These are phyloP conservation scores for Penicillium crystallinum DNA, from an alignment of 495 filamentous ascomycete species.

Conservation along the genomic window DNA sequence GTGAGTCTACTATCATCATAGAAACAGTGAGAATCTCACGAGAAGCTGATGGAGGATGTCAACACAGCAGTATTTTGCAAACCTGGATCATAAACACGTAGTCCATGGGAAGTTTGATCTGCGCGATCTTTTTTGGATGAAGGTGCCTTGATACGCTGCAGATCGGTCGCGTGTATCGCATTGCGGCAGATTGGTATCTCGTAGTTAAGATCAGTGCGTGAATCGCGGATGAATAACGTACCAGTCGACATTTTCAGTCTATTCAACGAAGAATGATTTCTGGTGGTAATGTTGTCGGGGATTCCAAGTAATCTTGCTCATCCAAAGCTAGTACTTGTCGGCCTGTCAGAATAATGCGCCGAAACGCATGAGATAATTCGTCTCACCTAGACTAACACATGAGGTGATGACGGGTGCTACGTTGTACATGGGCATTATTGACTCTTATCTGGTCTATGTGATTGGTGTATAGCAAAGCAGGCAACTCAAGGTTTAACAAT, in stretches of 20 bases:
- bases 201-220: constrained; percentile 45
- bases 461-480: background rate
- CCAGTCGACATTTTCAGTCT: constrained; percentile 28
- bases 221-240: constrained; percentile 40
- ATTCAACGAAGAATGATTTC: background rate
- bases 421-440: background rate
- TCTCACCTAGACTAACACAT: background rate
- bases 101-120: constrained; percentile 28
- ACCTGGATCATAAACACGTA: constrained; percentile 50
- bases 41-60: constrained; percentile 47
- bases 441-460: background rate
- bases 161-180: constrained; percentile 42
- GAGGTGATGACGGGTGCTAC: background rate
- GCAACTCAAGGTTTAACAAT: background rate
- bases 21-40: constrained; percentile 25
- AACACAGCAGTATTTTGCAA: constrained; percentile 51
- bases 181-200: constrained; percentile 48
- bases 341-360: background rate
- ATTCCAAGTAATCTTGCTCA: background rate
- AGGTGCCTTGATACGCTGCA: constrained; percentile 41
- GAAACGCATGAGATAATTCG: background rate
- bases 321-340: too few species aligned
- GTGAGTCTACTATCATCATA: background rate
- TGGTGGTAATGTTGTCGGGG: background rate
- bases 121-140: constrained; percentile 11